Conservation (phyloP, 306 rosid species). For the Sechiopsis laciniata region DNA sequence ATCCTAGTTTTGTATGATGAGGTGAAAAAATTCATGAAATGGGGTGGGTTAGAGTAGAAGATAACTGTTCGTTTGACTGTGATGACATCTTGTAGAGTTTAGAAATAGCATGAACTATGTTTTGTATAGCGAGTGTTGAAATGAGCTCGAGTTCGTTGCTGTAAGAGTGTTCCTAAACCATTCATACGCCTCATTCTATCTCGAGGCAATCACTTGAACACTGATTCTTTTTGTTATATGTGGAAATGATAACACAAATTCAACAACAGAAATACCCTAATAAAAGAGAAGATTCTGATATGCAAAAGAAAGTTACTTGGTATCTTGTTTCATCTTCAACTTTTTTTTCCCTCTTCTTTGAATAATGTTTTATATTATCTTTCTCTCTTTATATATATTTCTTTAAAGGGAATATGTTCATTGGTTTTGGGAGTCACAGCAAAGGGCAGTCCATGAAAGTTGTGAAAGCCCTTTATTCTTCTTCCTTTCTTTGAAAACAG, state of each 20-base stretch:
- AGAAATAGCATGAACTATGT: conserved; percentile 20
- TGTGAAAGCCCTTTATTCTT: not conserved
- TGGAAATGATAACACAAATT: not conserved
- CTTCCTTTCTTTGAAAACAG: not conserved
- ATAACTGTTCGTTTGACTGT: conserved; percentile 5
- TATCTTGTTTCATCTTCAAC: not conserved
- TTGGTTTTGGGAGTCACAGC: too few species aligned
- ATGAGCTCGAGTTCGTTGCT: not conserved
- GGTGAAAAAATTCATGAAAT: conserved; percentile 68
- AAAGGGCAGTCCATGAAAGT: not conserved
- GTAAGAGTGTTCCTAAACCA: conserved; percentile 2
- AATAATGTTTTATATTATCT: conserved; percentile 7
- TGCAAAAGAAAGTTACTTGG: not conserved
- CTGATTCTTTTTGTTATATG: not conserved
- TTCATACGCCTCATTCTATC: not conserved
- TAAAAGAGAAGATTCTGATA: conserved; percentile 18
- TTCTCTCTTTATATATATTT: not conserved
- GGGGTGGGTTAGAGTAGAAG: conserved; percentile 48
- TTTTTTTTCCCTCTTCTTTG: not conserved
- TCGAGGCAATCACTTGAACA: not conserved
- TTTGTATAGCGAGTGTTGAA: conserved; percentile 6
- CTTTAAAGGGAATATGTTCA: not conserved
- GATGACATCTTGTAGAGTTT: conserved; percentile 18
- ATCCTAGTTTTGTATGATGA: conserved; percentile 89
- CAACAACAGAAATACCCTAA: not conserved